Conservation (phyloP, 257 asterid species). For the Penstemon newberryi region DNA sequence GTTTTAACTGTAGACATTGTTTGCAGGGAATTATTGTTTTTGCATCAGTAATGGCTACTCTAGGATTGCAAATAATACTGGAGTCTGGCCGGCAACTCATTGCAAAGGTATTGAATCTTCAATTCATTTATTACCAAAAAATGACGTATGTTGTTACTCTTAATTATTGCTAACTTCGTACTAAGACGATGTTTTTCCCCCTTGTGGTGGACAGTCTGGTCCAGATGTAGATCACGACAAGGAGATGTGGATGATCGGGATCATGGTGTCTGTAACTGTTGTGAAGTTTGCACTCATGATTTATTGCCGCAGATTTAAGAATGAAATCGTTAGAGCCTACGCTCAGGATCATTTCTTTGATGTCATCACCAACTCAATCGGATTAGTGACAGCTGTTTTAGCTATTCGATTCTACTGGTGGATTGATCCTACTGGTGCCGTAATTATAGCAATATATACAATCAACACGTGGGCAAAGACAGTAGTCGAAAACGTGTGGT, state of each 20-base stretch:
- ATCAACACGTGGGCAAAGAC: conserved; percentile 38
- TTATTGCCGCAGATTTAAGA: conserved; percentile 48
- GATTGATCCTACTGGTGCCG: conserved; percentile 55
- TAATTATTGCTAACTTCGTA: background rate
- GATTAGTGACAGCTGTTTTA: conserved; percentile 43
- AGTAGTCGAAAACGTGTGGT: conserved; percentile 31
- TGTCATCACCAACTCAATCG: conserved; percentile 45
- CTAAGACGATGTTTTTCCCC: background rate
- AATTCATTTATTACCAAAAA: background rate
- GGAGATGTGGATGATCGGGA: conserved; percentile 43
- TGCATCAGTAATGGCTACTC: conserved; percentile 92
- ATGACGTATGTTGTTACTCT: background rate
- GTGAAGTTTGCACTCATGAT: conserved; percentile 47
- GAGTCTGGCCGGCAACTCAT: conserved; percentile 74
- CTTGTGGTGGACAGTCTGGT: background rate
- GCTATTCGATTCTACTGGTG: conserved; percentile 52
- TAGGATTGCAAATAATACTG: conserved; percentile 80
- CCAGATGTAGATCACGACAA: conserved; percentile 23
- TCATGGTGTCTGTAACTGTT: conserved; percentile 44
- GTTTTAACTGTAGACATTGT: background rate
- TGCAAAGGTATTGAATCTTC: conserved; percentile 50
- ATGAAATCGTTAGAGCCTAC: conserved; percentile 38
- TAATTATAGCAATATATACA: conserved; percentile 36
- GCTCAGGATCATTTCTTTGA: conserved; percentile 47
- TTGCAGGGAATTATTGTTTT: conserved; percentile 83